Base-by-base conservation (phyloP, 2,329 filamentous ascomycete genomes). In the Mycosphaerella sp. region DNA sequence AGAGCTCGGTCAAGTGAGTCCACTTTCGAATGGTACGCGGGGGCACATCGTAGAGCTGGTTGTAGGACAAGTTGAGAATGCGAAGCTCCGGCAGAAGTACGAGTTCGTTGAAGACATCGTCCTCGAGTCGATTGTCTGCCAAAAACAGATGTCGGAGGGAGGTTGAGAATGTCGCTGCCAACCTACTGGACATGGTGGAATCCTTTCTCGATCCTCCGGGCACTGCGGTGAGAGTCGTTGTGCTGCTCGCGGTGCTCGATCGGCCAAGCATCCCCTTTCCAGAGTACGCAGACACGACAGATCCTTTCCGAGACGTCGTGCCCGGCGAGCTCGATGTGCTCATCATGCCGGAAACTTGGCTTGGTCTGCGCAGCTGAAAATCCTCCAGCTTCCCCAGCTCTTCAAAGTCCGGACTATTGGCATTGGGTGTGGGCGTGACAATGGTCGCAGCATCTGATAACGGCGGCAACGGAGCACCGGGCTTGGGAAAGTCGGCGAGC, bases 21-120 rank as follows among this genome's bases (percentile, higher is more conserved):
- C 93, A 95, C 68, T 86, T 86, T 70, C 86, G 87, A 64, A 98
- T 85, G 1, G 90, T 88, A 53, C 91, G 81, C 58, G 90, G 85
- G 2, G 93, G 93, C 72, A 98, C 86, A 64, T 98, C 93, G 56
- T 87, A 91, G 45, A 98, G 80, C 59, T 91, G 86, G 63, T 98
- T 98, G 74, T 96, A 97, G 0, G 92, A 95, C 32, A 98, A 73
- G 64, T 98, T 98, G 55, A 98, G 80, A 23, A 95, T 81, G 21
- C 92, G 84, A 48, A 98, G 74, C 70, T 97, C 93, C 2, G 83
- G 79, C 3, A 97, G 79, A 2, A 92, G 76, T 0, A 83, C 87
- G 43, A 98, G 78, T 69, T 97, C 88, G 60, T 96, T 90, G 67
- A 97, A 97, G 0, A 95, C 87, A 64, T 97, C 92, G 64, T 97